These are phyloP conservation scores for Leccinum cinnamomeum DNA, from an alignment of 1,284 basidiomycete genomes.

Conservation along the genomic window DNA sequence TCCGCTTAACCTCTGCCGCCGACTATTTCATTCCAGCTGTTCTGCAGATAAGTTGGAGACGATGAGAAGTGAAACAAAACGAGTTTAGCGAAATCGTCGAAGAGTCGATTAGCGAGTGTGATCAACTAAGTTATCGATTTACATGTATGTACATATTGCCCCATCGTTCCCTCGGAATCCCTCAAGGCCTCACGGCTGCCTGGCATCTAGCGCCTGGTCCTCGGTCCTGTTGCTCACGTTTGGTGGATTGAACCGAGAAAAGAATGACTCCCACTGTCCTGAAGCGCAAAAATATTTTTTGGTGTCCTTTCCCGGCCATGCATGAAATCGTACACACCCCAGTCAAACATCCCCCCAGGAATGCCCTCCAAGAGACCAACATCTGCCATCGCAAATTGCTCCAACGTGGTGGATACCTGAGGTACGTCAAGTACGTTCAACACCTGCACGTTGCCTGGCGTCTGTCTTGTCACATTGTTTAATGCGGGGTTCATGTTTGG, in stretches of 20 bases:
- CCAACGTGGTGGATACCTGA: conserved; percentile 52
- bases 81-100: conserved; percentile 8
- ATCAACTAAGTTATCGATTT: conserved; percentile 6
- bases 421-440: conserved; percentile 70
- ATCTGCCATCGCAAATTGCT: conserved; percentile 68
- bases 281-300: conserved; percentile 8
- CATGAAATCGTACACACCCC: conserved; percentile 53
- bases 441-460: conserved; percentile 62
- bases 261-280: conserved; percentile 82
- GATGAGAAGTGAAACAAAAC: conserved; percentile 4
- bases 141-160: conserved; percentile 17
- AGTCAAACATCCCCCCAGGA: conserved; percentile 86
- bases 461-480: conserved; percentile 41
- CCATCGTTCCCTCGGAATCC: neutral
- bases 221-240: conserved; percentile 7
- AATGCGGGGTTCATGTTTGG: conserved; percentile 67
- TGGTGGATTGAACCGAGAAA: conserved; percentile 43
- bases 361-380: conserved; percentile 74
- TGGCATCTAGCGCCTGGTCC: neutral
- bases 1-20: no score
- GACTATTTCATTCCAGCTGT: no score
- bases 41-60: neutral
- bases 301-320: conserved; percentile 3
- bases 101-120: conserved; percentile 16
- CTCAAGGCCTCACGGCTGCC: neutral